Evolutionary conservation across 2,329 filamentous ascomycete species (phyloP).

Genomic region (Talaromyces sp.): DNA sequence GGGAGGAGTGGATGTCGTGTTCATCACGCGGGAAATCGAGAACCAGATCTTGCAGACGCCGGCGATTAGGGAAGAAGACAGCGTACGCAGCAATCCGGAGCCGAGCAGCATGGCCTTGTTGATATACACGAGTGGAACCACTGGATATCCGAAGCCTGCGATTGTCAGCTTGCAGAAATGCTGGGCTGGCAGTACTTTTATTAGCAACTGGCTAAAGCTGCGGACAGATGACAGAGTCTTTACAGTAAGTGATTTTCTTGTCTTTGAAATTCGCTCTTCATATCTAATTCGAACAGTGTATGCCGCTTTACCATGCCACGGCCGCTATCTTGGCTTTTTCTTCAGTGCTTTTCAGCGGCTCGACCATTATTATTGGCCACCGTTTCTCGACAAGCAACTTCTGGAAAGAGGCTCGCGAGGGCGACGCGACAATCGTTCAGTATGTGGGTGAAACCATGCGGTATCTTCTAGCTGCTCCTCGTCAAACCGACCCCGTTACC

Average conservation of each 20-base stretch:
- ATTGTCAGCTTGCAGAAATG: slow-evolving; percentile 70
- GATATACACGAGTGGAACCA: slow-evolving; percentile 84
- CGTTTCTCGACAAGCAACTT: slow-evolving; percentile 75
- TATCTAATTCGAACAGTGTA: slow-evolving; percentile 50
- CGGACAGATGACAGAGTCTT: slow-evolving; percentile 65
- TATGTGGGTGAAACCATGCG: slow-evolving; percentile 87
- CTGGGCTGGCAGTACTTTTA: slow-evolving; percentile 51
- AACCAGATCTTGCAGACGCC: slow-evolving; percentile 49
- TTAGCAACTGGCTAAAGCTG: slow-evolving; percentile 54
- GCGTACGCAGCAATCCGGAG: slow-evolving; percentile 48
- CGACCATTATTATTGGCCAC: slow-evolving; percentile 66
- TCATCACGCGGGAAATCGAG: slow-evolving; percentile 58
- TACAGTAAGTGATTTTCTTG: slow-evolving; percentile 50
- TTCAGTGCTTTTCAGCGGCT: slow-evolving; percentile 56
- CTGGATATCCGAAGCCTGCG: slow-evolving; percentile 75
- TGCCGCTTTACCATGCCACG: slow-evolving; percentile 86
- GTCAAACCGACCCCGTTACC: slow-evolving; percentile 58
- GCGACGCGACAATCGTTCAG: slow-evolving; percentile 70
- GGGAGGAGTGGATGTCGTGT: slow-evolving; percentile 53
- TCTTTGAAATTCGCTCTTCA: background rate
- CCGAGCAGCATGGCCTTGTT: slow-evolving; percentile 62
- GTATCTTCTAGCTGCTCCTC: slow-evolving; percentile 66
- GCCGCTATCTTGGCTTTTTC: slow-evolving; percentile 67
- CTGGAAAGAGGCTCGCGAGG: slow-evolving; percentile 70
- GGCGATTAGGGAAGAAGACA: slow-evolving; percentile 56